phyloP scores from a whole-genome alignment of 495 filamentous ascomycete species.

The Trichocladium uniseriatum region DNA sequence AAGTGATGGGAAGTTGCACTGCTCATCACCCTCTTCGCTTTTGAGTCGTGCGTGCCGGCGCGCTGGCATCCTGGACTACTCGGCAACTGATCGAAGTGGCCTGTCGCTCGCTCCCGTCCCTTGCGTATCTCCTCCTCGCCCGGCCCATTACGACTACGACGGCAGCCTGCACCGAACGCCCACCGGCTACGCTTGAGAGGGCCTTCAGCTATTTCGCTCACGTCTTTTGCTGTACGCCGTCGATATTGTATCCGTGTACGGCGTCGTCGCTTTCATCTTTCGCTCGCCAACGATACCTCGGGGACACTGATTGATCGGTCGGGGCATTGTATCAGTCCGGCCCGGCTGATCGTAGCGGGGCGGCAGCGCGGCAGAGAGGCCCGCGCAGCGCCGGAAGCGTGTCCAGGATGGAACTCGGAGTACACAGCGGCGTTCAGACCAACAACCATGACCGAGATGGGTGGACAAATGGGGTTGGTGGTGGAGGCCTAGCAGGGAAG shows the following conservation, averaged over 20 bases:
- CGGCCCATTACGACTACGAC: too few species aligned
- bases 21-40: neutral
- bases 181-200: neutral
- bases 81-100: too few species aligned
- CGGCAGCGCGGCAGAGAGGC: conserved; percentile 7
- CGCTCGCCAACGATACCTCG: neutral
- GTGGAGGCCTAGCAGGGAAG: conserved; percentile 13
- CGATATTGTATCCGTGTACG: too few species aligned
- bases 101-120: too few species aligned
- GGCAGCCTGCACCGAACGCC: neutral
- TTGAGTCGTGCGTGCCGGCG: neutral
- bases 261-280: neutral
- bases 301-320: neutral
- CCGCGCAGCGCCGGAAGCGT: conserved; percentile 32
- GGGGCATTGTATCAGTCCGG: neutral
- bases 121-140: too few species aligned
- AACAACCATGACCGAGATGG: conserved; percentile 25
- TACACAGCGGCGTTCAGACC: conserved; percentile 35
- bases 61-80: neutral
- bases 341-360: neutral
- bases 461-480: conserved; percentile 34
- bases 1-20: conserved; percentile 15
- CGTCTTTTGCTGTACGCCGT: too few species aligned
- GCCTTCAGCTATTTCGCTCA: neutral
- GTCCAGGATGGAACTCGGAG: conserved; percentile 46